Base-by-base conservation (phyloP, 331 rosid genomes). In the Arachis monticola region DNA sequence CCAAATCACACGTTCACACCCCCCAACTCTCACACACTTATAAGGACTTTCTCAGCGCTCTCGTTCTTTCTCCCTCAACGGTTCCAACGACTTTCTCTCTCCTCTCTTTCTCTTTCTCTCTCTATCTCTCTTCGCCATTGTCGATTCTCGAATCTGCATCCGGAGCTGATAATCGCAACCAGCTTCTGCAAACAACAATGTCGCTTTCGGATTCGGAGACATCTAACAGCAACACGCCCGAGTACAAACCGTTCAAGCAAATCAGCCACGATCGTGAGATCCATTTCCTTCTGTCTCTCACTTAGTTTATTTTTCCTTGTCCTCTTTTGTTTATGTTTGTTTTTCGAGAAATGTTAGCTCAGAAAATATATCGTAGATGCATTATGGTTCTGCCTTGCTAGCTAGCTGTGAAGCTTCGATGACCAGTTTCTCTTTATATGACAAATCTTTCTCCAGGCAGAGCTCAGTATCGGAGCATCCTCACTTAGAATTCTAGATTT, bases 171-270 rank as follows among this genome's bases (percentile, higher is more conserved):
- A 84, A 10, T 81, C 65, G 2, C 61, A 63, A 60, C 45, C 69
- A 38, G 12, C 50, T 77, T 70, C 70, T 60, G 48, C 48, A 45
- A 6, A 60, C 78, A 65, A 80, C 77, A 53, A 94, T 94, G 98
- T 93, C 98, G 32, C 79, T 90, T 42, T 93, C 98, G n/a, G 96
- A 94, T 80, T 90, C 96, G 47, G 97, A 92, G 51, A 84, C 88
- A 58, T 79, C 89, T 57, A 59, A 69, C 40, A 86, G 89, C 69
- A 80, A 89, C 81, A 47, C 80, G 61, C 5, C 84, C 0, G 99
- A 92, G 60, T 87, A 88, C 86, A 92, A 85, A 79, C 76, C 64
- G 53, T 92, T 92, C 83, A 87, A 88, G 11, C 92, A 92, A 69
- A 61, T 82, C 82, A 92, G 91, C 66, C 99, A 92, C 32, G 97